phyloP scores from a whole-genome alignment of 164 flowering plant genomes.

The Houttuynia cordata region DNA sequence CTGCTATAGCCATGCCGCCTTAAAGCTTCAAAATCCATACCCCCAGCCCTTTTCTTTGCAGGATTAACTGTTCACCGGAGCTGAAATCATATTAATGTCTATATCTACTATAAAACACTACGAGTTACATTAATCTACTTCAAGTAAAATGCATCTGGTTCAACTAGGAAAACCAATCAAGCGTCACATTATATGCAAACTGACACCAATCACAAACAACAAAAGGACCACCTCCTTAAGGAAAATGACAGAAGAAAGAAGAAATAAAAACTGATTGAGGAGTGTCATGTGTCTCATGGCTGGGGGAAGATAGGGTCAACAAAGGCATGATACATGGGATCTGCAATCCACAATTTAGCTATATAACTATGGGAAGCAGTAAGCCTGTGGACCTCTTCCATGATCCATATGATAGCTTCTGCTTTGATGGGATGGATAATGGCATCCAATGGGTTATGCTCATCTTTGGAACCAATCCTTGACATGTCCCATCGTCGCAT shows the following conservation, averaged over 20 bases:
- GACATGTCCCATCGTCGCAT: conserved; percentile 60
- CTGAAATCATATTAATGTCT: not conserved
- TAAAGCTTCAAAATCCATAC: conserved; percentile 61
- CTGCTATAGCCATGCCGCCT: conserved; percentile 68
- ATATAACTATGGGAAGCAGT: conserved; percentile 51
- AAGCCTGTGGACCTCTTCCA: conserved; percentile 67
- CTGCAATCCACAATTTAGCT: conserved; percentile 50
- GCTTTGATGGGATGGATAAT: conserved; percentile 72
- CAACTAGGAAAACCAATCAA: not conserved
- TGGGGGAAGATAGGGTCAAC: conserved; percentile 54
- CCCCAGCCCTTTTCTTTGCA: conserved; percentile 33
- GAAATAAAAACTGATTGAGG: not conserved
- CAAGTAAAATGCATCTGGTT: not conserved
- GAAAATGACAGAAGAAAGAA: not conserved
- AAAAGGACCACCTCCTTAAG: not conserved
- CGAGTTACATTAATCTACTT: not conserved
- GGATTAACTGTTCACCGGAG: conserved; percentile 30
- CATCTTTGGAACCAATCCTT: conserved; percentile 45
- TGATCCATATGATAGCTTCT: conserved; percentile 75
- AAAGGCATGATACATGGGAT: conserved; percentile 47
- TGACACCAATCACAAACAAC: not conserved
- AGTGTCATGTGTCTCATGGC: conserved; percentile 4
- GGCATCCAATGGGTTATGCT: conserved; percentile 40
- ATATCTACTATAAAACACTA: not conserved
- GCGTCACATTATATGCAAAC: not conserved